Evolutionary conservation across 495 filamentous ascomycete species (phyloP), one percentile per base, ranked within the genome.

Genomic region (Penicilliopsis zonata): DNA sequence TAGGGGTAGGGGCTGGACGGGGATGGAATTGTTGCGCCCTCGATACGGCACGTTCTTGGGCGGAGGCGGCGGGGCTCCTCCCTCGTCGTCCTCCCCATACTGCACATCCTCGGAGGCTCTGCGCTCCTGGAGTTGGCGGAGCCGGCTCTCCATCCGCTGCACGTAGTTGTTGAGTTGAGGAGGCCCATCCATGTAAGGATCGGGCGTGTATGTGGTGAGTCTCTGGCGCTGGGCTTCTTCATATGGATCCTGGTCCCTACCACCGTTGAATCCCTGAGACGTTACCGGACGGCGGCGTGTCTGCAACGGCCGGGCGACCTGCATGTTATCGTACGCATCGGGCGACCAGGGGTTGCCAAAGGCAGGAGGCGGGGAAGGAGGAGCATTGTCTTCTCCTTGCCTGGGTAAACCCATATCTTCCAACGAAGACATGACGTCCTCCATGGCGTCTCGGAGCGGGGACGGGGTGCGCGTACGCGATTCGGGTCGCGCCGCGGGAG

Each of bases 391-490:
- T n/a, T n/a, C n/a, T n/a, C n/a, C n/a, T n/a, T n/a, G n/a, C 39
- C 63, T 61, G 18, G 71, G 61, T 42, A 80, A 65, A 12, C 76
- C 79, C 76, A 99, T 85, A 41, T 85, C 85, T 50, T 96, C 74
- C 31, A 99, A 58, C 19, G 90, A 94, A 37, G 86, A 86, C 76
- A 96, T 96, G 9, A 99, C 86, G 60, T 92, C 90, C 47, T 95
- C 87, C 88, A 96, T 96, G 0, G 90, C 90, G 51, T 86, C 81
- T 30, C 88, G 65, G 2, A 99, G 54, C 1, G 90, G 92, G 8
- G 90, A 94, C 3, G 90, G 90, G 0, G 90, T 98, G 41, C 85
- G 68, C 2, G 79, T 79, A 26, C 68, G 65, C 1, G 52, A 59
- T 24, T 62, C 68, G 10, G 80, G 82, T 9, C 71, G 74, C 9